These are phyloP conservation scores for Cylindrotheca closterium DNA, from an alignment of 108 stramenopile genomes.

Conservation along the genomic window DNA sequence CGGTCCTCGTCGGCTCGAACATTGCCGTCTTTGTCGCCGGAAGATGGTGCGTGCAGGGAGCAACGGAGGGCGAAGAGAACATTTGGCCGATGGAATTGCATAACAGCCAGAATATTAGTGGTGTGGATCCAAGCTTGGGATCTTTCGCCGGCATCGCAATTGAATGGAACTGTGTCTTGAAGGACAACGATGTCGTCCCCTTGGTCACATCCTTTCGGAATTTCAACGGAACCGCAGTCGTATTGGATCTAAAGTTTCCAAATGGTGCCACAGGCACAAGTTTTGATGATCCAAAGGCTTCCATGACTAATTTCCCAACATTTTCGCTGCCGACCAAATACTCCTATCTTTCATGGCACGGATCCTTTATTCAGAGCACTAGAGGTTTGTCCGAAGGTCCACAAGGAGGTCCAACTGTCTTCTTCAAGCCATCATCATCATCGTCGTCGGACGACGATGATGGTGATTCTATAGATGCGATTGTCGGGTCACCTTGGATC, in stretches of 20 bases:
- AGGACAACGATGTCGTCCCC: neutral
- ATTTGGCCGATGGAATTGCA: neutral
- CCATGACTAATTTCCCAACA: constrained; percentile 8
- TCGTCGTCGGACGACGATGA: constrained; percentile 8
- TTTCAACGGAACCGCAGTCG: neutral
- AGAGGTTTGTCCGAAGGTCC: constrained; percentile 25
- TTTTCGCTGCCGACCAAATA: constrained; percentile 14
- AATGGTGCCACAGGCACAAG: constrained; percentile 17
- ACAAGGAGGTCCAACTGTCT: constrained; percentile 41
- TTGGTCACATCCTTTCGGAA: neutral
- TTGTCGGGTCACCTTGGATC: constrained; percentile 12
- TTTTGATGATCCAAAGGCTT: neutral
- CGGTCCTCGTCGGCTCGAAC: neutral
- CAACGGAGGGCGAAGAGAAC: neutral
- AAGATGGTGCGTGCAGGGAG: neutral
- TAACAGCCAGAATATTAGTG: neutral
- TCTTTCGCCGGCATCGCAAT: neutral
- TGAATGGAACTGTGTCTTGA: neutral
- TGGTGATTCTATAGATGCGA: neutral
- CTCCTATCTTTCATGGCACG: constrained; percentile 33
- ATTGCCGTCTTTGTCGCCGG: neutral
- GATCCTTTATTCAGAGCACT: constrained; percentile 33
- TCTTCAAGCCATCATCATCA: constrained; percentile 24
- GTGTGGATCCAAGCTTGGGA: neutral
- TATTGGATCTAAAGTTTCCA: constrained; percentile 27